Percentiles rank a stretch among this genome's conserved stretches.
These are phyloP conservation scores for Podila epigama DNA, from an alignment of 192 early-diverging fungal species.

Conservation along the genomic window DNA sequence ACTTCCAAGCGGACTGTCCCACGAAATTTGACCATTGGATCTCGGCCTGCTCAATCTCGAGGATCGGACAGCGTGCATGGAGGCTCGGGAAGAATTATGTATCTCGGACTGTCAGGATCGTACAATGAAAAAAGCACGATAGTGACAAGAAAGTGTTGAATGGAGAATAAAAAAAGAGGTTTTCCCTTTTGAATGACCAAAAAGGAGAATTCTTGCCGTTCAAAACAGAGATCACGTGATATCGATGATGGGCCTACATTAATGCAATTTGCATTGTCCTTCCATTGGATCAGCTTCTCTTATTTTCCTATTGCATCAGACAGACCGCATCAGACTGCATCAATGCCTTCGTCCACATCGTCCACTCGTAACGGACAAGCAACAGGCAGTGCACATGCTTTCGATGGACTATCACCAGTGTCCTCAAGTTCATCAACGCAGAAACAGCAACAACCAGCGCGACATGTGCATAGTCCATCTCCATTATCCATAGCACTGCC, in stretches of 20 bases:
- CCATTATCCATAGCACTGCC: slow-evolving; percentile 28
- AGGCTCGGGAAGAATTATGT: background rate
- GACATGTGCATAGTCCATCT: background rate
- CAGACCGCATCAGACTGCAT: too few relatives aligned
- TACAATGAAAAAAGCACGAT: background rate
- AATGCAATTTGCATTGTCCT: too few relatives aligned
- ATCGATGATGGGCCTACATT: too few relatives aligned
- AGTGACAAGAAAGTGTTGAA: background rate
- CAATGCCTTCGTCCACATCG: background rate
- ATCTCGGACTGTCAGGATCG: background rate
- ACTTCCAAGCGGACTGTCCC: slow-evolving; percentile 37
- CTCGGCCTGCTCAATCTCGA: background rate
- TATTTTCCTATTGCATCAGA: too few relatives aligned
- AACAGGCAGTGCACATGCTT: background rate
- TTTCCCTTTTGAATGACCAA: too few relatives aligned
- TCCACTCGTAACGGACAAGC: background rate
- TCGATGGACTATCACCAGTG: background rate
- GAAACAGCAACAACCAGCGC: background rate
- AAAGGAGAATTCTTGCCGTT: too few relatives aligned
- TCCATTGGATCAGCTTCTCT: too few relatives aligned
- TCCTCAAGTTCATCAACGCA: background rate
- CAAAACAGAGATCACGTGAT: too few relatives aligned
- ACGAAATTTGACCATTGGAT: slow-evolving; percentile 2
- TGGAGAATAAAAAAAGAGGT: too few relatives aligned
- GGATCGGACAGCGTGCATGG: slow-evolving; percentile 2